Percentiles rank a stretch among this genome's conserved stretches.
phyloP scores from a whole-genome alignment of 768 basidiomycete species.

The Tulasnella sp. region DNA sequence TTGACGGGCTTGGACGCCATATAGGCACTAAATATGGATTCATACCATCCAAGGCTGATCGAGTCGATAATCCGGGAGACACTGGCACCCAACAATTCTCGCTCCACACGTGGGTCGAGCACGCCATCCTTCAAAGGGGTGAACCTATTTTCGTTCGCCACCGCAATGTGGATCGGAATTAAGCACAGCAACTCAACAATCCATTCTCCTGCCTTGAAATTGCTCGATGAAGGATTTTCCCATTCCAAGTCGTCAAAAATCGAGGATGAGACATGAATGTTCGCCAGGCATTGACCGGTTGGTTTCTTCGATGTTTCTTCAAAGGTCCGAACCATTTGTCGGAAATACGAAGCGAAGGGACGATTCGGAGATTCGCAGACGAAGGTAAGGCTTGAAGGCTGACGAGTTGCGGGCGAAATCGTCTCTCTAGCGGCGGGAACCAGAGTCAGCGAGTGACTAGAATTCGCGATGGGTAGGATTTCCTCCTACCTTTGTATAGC shows the following conservation, averaged over 20 bases:
- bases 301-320: conserved; percentile 59
- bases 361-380: neutral
- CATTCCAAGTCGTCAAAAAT: conserved; percentile 38
- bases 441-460: too few species aligned
- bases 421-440: conserved; percentile 31
- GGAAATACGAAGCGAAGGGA: conserved; percentile 47
- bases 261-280: conserved; percentile 7
- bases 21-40: conserved; percentile 64
- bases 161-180: conserved; percentile 66
- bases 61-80: conserved; percentile 60
- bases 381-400: conserved; percentile 9
- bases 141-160: conserved; percentile 63
- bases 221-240: conserved; percentile 29
- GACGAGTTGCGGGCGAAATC: conserved; percentile 44
- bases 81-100: conserved; percentile 60
- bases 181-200: conserved; percentile 62
- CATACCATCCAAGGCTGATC: conserved; percentile 66
- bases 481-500: conserved; percentile 24
- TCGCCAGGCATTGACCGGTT: conserved; percentile 42
- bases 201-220: conserved; percentile 61
- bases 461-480: too few species aligned
- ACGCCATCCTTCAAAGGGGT: conserved; percentile 64
- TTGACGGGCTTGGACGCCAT: conserved; percentile 65
- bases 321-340: conserved; percentile 52
- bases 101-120: conserved; percentile 54